phyloP scores from a whole-genome alignment of 306 rosid genomes.

The Astragalus glycyphyllos region DNA sequence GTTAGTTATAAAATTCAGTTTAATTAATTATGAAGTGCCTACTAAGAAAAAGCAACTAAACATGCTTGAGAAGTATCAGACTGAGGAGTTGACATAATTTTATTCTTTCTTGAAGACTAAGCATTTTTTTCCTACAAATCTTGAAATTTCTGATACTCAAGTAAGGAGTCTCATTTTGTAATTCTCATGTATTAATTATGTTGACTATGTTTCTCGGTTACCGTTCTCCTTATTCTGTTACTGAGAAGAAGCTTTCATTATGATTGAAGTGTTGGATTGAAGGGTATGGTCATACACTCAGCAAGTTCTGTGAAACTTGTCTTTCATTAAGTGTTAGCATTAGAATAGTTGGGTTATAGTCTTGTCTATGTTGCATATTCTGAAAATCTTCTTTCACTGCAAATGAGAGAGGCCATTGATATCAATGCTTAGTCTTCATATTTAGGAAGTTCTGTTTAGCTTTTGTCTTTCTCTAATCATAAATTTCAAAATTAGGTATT shows the following conservation, averaged over 20 bases:
- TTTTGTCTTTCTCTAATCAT: slow-evolving; percentile 10
- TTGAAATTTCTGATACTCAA: slow-evolving; percentile 71
- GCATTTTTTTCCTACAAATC: slow-evolving; percentile 5
- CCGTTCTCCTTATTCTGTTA: slow-evolving; percentile 2
- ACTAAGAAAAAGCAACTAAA: background rate
- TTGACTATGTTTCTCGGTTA: slow-evolving; percentile 29
- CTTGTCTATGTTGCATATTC: background rate
- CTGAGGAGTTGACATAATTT: slow-evolving; percentile 6
- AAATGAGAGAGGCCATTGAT: slow-evolving; percentile 5
- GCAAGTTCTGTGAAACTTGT: slow-evolving; percentile 5
- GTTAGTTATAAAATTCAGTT: slow-evolving; percentile 17
- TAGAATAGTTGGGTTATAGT: background rate
- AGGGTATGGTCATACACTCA: background rate
- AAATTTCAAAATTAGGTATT: background rate
- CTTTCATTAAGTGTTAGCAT: background rate
- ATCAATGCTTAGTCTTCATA: slow-evolving; percentile 12
- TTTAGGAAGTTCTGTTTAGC: slow-evolving; percentile 7
- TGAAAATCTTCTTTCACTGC: background rate
- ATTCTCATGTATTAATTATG: slow-evolving; percentile 30
- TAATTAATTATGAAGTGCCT: background rate
- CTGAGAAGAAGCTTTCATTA: background rate
- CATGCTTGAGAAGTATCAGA: background rate
- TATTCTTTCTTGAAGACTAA: background rate
- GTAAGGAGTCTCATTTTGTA: slow-evolving; percentile 56
- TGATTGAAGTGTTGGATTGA: background rate